phyloP scores from a whole-genome alignment of 2,329 filamentous ascomycete genomes.

The Thermoascus crustaceus region DNA sequence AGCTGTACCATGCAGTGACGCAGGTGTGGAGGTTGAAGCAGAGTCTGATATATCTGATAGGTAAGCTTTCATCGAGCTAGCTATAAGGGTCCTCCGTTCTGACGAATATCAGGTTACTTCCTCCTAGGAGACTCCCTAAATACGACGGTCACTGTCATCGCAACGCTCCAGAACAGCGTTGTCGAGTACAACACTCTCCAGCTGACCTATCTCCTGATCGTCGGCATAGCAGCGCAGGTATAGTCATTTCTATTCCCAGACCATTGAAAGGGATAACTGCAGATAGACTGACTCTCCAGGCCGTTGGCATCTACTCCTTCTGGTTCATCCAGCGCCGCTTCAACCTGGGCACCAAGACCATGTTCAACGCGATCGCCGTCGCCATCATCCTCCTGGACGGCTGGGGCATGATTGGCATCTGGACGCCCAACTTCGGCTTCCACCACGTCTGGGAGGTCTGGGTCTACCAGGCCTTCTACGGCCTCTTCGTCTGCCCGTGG shows the following conservation, averaged over 20 bases:
- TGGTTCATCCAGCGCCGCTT: conserved; percentile 56
- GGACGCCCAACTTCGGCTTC: conserved; percentile 47
- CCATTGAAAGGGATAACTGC: background rate
- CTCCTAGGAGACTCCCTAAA: conserved; percentile 62
- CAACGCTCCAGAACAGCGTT: conserved; percentile 56
- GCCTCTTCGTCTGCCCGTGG: conserved; percentile 60
- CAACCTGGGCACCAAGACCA: conserved; percentile 54
- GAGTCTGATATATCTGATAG: conserved; percentile 56
- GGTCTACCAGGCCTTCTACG: conserved; percentile 51
- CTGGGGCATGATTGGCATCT: conserved; percentile 54
- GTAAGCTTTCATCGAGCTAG: conserved; percentile 21
- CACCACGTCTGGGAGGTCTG: conserved; percentile 48
- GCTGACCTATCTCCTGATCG: conserved; percentile 58
- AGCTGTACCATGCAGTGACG: conserved; percentile 49
- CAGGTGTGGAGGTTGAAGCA: conserved; percentile 60
- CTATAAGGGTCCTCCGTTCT: background rate
- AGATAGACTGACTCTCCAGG: conserved; percentile 14
- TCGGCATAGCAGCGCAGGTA: conserved; percentile 56
- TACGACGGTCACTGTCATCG: conserved; percentile 61
- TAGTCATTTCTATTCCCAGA: conserved; percentile 3
- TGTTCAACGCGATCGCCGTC: conserved; percentile 59
- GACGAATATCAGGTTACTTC: conserved; percentile 45
- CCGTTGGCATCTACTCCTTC: conserved; percentile 52
- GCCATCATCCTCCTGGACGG: conserved; percentile 52
- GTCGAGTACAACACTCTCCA: conserved; percentile 58